Percentiles rank a stretch among this genome's conserved stretches.
These are phyloP conservation scores for Cicer cuneatum DNA, from an alignment of 306 rosid genomes.

Conservation along the genomic window DNA sequence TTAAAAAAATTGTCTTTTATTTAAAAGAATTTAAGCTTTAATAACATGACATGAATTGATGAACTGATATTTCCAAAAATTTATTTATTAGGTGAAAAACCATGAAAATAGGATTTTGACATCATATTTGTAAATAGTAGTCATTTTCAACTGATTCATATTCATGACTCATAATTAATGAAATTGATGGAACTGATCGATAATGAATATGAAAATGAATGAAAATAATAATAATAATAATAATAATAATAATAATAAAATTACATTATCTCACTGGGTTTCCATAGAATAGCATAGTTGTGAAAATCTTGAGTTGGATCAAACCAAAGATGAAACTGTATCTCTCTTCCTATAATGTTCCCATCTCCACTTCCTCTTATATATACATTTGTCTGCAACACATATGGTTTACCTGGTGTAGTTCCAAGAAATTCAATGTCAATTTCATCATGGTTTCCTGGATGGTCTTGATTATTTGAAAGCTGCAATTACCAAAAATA, in stretches of 20 bases:
- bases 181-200: slow-evolving; percentile 10
- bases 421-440: slow-evolving; percentile 96
- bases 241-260: slow-evolving; percentile 9
- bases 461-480: slow-evolving; percentile 82
- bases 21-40: not conserved
- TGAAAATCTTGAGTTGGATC: slow-evolving; percentile 93
- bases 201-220: not conserved
- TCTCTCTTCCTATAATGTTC: slow-evolving; percentile 79
- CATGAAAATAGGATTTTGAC: not conserved
- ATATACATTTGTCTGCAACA: slow-evolving; percentile 90
- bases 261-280: slow-evolving; percentile 85
- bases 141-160: slow-evolving; percentile 1
- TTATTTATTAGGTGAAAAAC: not conserved
- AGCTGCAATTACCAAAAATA: slow-evolving; percentile 55
- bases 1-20: not conserved
- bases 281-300: slow-evolving; percentile 83
- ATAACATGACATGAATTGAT: not conserved
- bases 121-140: not conserved
- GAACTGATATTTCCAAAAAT: not conserved
- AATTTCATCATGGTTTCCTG: slow-evolving; percentile 89
- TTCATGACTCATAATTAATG: not conserved
- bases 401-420: slow-evolving; percentile 79
- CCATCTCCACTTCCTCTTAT: slow-evolving; percentile 93
- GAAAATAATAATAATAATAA: not conserved
- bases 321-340: slow-evolving; percentile 90